Evolutionary conservation across 1,139 yeast genomes (phyloP).

Genomic region (Diutina siamensis): DNA sequence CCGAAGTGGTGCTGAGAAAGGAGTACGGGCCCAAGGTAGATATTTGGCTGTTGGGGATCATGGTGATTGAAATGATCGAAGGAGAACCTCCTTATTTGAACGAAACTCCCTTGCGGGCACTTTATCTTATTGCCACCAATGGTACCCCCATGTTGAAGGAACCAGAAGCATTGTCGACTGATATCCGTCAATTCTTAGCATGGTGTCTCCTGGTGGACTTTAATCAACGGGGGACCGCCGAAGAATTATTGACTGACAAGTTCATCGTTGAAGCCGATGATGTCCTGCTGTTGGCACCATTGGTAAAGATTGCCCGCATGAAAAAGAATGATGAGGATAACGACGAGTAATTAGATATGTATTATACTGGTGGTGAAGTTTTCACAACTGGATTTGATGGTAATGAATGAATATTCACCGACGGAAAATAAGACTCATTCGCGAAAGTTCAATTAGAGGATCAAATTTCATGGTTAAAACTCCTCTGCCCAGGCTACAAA

Average conservation of each 20-base stretch:
- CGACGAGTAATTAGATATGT: neutral
- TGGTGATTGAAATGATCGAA: conserved; percentile 97
- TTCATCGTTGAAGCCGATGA: conserved; percentile 68
- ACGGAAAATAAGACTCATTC: no score
- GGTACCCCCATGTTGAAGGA: conserved; percentile 92
- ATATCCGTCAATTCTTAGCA: conserved; percentile 57
- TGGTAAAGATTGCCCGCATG: conserved; percentile 78
- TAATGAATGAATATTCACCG: no score
- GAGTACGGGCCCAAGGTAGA: conserved; percentile 97
- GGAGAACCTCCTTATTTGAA: conserved; percentile 97
- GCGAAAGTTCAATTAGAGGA: no score
- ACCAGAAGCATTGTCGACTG: conserved; percentile 65
- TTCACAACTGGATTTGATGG: neutral
- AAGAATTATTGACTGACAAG: conserved; percentile 57
- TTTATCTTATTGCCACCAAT: conserved; percentile 86
- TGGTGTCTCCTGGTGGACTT: conserved; percentile 81
- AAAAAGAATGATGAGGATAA: conserved; percentile 46
- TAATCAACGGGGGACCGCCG: conserved; percentile 73
- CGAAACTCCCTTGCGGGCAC: conserved; percentile 87
- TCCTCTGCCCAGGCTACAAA: no score
- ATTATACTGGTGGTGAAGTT: neutral
- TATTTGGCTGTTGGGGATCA: conserved; percentile 94
- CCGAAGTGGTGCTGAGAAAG: conserved; percentile 88
- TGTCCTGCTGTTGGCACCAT: conserved; percentile 67
- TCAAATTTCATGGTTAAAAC: no score